These are phyloP conservation scores for Miscanthus lutarioriparius DNA, from an alignment of 176 grass and related monocot species.

Conservation along the genomic window DNA sequence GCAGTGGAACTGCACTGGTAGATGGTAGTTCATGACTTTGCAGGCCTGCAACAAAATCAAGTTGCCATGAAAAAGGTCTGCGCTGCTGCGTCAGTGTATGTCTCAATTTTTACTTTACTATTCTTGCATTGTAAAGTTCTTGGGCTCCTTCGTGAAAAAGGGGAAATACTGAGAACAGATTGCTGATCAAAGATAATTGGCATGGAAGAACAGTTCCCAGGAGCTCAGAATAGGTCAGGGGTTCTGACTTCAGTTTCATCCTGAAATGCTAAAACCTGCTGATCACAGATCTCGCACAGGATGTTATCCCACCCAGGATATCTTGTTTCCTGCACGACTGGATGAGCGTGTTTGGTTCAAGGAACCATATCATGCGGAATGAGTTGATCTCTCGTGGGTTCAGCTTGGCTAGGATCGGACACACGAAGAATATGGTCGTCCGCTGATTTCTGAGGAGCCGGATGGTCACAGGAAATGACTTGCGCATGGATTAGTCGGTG, in stretches of 20 bases:
- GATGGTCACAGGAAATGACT: too few relatives aligned
- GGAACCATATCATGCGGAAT: too few relatives aligned
- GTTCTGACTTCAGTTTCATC: not conserved
- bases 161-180: not conserved
- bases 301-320: not conserved
- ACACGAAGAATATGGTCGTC: too few relatives aligned
- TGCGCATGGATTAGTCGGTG: too few relatives aligned
- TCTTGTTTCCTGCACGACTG: not conserved
- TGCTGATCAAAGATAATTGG: not conserved
- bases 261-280: not conserved
- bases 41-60: not conserved
- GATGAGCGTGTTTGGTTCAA: not conserved
- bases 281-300: not conserved
- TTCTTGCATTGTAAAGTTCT: not conserved
- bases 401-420: too few relatives aligned
- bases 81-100: not conserved
- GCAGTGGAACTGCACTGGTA: conserved; percentile 35
- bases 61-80: not conserved
- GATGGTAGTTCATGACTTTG: conserved; percentile 36
- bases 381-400: too few relatives aligned
- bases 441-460: too few relatives aligned
- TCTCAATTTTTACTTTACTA: not conserved
- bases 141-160: not conserved
- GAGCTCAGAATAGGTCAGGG: not conserved
- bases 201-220: not conserved